Conservation (phyloP, 176 grass and related monocot genomes). For the Cenchrus americanus region DNA sequence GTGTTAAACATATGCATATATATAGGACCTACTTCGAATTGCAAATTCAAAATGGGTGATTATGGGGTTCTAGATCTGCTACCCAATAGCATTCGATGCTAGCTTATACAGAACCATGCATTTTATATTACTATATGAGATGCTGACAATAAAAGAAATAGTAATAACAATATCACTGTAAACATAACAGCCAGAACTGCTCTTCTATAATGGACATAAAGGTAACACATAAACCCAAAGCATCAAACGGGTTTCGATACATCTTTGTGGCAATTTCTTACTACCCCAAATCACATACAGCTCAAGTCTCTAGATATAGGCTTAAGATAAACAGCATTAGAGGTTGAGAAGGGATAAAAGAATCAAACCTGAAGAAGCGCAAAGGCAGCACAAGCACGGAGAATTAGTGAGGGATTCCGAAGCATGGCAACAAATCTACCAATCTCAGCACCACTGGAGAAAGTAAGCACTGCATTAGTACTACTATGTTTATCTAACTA, state of each 20-base stretch:
- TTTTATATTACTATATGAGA: slow-evolving; percentile 4
- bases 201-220: slow-evolving; percentile 3
- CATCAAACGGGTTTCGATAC: too few species aligned
- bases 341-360: slow-evolving; percentile 16
- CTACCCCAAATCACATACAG: neutral
- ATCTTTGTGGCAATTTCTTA: too few species aligned
- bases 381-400: slow-evolving; percentile 98
- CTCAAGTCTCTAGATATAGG: neutral
- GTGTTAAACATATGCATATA: neutral
- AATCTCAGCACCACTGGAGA: slow-evolving; percentile 80
- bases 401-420: slow-evolving; percentile 79
- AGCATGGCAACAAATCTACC: slow-evolving; percentile 96
- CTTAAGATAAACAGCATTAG: slow-evolving; percentile 16
- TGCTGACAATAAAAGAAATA: slow-evolving; percentile 7
- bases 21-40: neutral
- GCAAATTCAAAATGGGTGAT: neutral
- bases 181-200: slow-evolving; percentile 8
- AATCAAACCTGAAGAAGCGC: slow-evolving; percentile 96
- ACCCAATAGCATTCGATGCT: neutral
- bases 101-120: neutral
- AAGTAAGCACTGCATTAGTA: slow-evolving; percentile 44
- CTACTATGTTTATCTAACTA: slow-evolving; percentile 32
- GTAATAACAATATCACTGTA: neutral
- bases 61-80: neutral
- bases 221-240: too few species aligned